phyloP scores from a whole-genome alignment of 768 basidiomycete species.

The Trametes gibbosa region DNA sequence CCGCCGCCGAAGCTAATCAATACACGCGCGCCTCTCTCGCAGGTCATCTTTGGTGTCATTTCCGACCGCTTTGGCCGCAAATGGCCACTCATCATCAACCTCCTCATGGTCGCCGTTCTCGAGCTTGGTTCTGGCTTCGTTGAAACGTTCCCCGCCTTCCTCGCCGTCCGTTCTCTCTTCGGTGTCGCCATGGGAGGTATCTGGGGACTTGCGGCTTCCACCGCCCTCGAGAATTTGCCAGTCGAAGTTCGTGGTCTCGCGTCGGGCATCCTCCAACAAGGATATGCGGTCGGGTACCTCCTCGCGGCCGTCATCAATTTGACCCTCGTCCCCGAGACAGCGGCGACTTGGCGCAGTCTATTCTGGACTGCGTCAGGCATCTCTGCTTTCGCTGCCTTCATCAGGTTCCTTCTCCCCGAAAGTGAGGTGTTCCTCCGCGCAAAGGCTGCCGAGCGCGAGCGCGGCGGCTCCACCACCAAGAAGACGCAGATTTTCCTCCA shows the following conservation, averaged over 20 bases:
- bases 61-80: constrained; percentile 91
- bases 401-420: constrained; percentile 75
- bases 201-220: constrained; percentile 82
- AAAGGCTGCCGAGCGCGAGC: constrained; percentile 48
- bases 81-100: constrained; percentile 84
- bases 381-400: constrained; percentile 60
- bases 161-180: constrained; percentile 79
- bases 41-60: constrained; percentile 75
- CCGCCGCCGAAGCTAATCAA: neutral
- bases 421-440: constrained; percentile 70
- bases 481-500: constrained; percentile 72
- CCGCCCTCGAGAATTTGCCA: constrained; percentile 86
- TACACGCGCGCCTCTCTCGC: neutral
- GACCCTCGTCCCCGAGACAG: constrained; percentile 42
- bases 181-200: constrained; percentile 89
- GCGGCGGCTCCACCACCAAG: constrained; percentile 35
- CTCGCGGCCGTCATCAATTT: constrained; percentile 84
- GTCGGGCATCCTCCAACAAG: constrained; percentile 84
- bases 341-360: constrained; percentile 60
- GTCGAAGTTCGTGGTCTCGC: constrained; percentile 83
- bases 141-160: constrained; percentile 72
- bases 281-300: constrained; percentile 85
- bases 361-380: constrained; percentile 82
- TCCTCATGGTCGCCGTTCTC: constrained; percentile 66
- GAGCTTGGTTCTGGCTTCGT: constrained; percentile 83